Evolutionary conservation across 208 protist species (phyloP), one percentile per base, ranked within the genome.

Genomic region (Acanthamoeba culbertsoni): DNA sequence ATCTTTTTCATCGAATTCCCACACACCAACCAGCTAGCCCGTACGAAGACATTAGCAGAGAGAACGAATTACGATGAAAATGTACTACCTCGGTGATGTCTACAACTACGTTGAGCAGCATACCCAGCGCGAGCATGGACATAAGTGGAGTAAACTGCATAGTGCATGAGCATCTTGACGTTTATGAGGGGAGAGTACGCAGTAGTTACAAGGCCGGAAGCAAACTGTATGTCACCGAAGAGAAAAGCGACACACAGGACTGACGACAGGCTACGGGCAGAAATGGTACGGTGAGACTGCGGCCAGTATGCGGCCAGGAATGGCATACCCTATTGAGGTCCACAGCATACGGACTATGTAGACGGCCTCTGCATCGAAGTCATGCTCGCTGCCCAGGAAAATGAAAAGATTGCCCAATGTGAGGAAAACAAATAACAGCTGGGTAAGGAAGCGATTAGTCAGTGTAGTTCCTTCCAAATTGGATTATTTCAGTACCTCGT

Each of bases 171-270:
- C 18, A 57, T 23, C 26, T 23, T 57, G 0, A 5, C 0, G 51
- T 57, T 57, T 12, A 57, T 7, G 55, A 28, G 55, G 31, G 31
- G 48, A 8, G 18, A 55, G 48, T 18, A 8, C 48, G 31, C 26
- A 16, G 20, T 26, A 68, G 0, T 8, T 79, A 79, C 68, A 14
- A 79, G 42, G 33, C 68, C 68, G 18, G 40, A 51, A 26, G 37
- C 68, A 48, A 79, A 79, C 68, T 43, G 16, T 12, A 79, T 23
- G 42, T 79, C 68, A 26, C 68, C 68, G 8, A 79, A 79, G 68
- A 79, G 68, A 20, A 79, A 79, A 20, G 26, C 68, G 37, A 48
- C 68, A n/a, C 68, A 79, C 68, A 79, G n/a, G 68, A 79, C 68
- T 14, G 37, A 8, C 4, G 68, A 79, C 6, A 79, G 37, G 42